Base-by-base conservation (phyloP, 495 filamentous ascomycete species). In the Xylaria grammica region DNA sequence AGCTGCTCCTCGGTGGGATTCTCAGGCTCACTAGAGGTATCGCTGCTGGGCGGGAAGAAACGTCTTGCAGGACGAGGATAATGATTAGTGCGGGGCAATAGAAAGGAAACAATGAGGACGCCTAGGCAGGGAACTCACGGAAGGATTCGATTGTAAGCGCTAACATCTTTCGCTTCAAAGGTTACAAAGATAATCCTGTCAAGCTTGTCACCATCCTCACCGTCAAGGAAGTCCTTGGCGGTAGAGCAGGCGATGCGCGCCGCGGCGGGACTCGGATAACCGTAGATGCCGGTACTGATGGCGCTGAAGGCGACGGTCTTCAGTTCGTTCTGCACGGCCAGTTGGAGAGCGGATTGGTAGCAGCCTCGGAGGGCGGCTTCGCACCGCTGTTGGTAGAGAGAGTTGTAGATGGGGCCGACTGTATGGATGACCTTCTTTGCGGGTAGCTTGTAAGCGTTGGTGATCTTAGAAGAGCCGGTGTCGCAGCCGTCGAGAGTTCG, bases 201-300 rank as follows among this genome's bases (percentile, higher is more conserved):
- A 56, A 97, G 74, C 69, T 79, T 78, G 27, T 76, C 68, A 22
- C 84, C 87, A 24, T 83, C 75, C 15, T 83, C 75, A 19, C 79
- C 73, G 20, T 88, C 85, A 62, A 98, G 70, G 70, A 92, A 97
- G 30, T 79, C 74, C 52, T 89, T 86, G 19, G 96, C 89, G 11
- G 91, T 87, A 36, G 81, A 77, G 56, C 90, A 74, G 2, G 91
- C 95, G 44, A 86, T 81, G 22, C 77, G 69, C 1, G 92, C 92
- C 15, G 94, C 95, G 32, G 87, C 81, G 2, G 69, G 62, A 69
- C 86, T 90, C 4, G 94, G 94, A 72, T 96, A 99, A 7, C 93
- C 92, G 73, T 96, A 98, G 0, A 96, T 72, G 1, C 95, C 95
- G 10, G 94, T 97, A 68, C 92, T 95, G 53, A 99, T 77, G 36